These are phyloP conservation scores for Mycosphaerella sp. DNA, from an alignment of 2,329 filamentous ascomycete species.

Conservation along the genomic window DNA sequence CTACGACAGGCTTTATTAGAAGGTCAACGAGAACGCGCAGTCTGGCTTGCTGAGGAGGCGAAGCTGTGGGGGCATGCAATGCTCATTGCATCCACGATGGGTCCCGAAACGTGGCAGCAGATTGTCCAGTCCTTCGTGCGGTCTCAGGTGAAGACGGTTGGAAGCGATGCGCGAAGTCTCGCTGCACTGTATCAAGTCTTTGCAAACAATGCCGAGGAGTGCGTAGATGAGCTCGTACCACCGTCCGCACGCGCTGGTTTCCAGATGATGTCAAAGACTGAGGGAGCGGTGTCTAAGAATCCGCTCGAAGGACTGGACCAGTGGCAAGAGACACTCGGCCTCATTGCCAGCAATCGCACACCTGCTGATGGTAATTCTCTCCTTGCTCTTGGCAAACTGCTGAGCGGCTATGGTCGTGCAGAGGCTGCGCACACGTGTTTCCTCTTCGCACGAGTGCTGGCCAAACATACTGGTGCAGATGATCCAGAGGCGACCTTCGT, in stretches of 20 bases:
- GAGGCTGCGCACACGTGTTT: conserved; percentile 94
- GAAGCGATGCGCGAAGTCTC: conserved; percentile 72
- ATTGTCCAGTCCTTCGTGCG: conserved; percentile 93
- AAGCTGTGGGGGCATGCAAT: conserved; percentile 95
- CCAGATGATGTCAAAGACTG: conserved; percentile 76
- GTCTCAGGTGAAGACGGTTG: conserved; percentile 83
- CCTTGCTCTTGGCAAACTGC: conserved; percentile 69
- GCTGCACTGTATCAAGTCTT: conserved; percentile 90
- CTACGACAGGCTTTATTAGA: conserved; percentile 66
- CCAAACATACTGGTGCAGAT: conserved; percentile 74
- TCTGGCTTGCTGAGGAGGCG: conserved; percentile 89
- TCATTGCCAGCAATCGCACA: conserved; percentile 85
- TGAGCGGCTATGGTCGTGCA: conserved; percentile 76
- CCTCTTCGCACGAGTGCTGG: conserved; percentile 68
- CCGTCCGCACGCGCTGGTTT: conserved; percentile 86
- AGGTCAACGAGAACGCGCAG: conserved; percentile 83
- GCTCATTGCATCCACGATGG: conserved; percentile 75
- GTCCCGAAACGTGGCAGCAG: conserved; percentile 73
- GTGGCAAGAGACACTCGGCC: conserved; percentile 82
- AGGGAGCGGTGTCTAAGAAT: conserved; percentile 58
- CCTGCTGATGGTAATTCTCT: conserved; percentile 70
- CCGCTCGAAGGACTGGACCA: conserved; percentile 79
- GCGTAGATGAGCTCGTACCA: conserved; percentile 90
- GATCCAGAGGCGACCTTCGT: conserved; percentile 73
- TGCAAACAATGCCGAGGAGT: conserved; percentile 89